Evolutionary conservation across 306 rosid genomes (phyloP), one percentile per base, ranked within the genome.

Genomic region (Dicorynia guianensis): DNA sequence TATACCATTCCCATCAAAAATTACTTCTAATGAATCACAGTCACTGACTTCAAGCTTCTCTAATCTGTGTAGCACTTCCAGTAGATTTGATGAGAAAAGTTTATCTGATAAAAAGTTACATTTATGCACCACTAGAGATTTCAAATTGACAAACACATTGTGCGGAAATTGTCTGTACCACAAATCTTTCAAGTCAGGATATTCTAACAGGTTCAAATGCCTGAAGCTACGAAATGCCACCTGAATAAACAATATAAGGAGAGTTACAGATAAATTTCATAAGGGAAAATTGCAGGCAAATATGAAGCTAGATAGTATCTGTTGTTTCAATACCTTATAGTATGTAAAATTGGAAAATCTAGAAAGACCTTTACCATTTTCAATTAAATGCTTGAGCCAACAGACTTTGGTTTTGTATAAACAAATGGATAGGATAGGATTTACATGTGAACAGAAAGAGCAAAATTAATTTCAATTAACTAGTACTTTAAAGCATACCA

Each of bases 41-140:
- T 30, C 38, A n/a, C n/a, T 30, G 0, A 77, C 71, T 49, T 69
- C 76, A 11, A 69, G 38, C 7, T 69, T 57, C 6, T 49, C 71
- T 36, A 77, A n/a, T 1, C 5, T 25, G 4, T 11, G 8, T n/a
- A 77, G 36, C 7, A 60, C 25, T 4, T 59, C 30, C 0, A 49
- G 12, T n/a, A 17, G 14, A 49, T 42, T 50, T 38, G 48, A 42
- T 7, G 52, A 10, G 5, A 77, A 69, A 6, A 70, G 7, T 0
- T 39, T 10, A 34, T 55, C 17, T 0, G 30, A 5, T 7, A 40
- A 56, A 8, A 60, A 59, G 0, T 34, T 13, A 52, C 76, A 69
- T 11, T 8, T 11, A 0, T 40, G 19, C 12, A 69, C 81, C 9
- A 11, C 44, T 13, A 77, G 11, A 33, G 11, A 18, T 7, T 35